These are phyloP conservation scores for Cicer chorassanicum DNA, from an alignment of 306 rosid genomes.

Conservation along the genomic window DNA sequence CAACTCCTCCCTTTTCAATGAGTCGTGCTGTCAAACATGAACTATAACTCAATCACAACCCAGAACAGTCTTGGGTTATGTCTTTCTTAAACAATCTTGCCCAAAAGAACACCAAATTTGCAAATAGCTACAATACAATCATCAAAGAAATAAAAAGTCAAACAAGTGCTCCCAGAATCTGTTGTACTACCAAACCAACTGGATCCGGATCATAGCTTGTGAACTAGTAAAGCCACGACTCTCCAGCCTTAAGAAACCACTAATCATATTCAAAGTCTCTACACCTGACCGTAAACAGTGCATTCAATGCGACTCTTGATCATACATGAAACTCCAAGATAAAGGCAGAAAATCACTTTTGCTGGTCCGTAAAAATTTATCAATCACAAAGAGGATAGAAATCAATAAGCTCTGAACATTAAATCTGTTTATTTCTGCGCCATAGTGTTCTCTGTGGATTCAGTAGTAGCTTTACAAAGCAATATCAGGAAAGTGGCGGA, in stretches of 20 bases:
- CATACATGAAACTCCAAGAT: neutral
- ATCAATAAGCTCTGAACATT: too few species aligned
- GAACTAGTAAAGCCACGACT: neutral
- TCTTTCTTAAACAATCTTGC: neutral
- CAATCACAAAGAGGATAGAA: too few species aligned
- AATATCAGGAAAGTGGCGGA: too few species aligned
- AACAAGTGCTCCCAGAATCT: neutral
- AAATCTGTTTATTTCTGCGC: too few species aligned
- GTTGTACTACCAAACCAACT: slow-evolving; percentile 3
- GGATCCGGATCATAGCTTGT: slow-evolving; percentile 1
- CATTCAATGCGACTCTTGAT: neutral
- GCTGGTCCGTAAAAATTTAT: too few species aligned
- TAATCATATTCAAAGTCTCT: neutral
- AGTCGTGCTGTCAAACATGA: neutral
- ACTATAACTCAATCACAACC: neutral
- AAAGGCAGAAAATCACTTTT: neutral
- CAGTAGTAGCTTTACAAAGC: too few species aligned
- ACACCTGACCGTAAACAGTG: neutral
- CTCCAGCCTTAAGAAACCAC: neutral
- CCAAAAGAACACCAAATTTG: neutral
- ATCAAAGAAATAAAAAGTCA: neutral
- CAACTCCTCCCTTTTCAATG: neutral
- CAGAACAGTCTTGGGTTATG: neutral
- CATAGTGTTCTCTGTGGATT: too few species aligned
- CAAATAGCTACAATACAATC: neutral